These are phyloP conservation scores for Tilletia indica DNA, from an alignment of 1,284 basidiomycete genomes.

Conservation along the genomic window DNA sequence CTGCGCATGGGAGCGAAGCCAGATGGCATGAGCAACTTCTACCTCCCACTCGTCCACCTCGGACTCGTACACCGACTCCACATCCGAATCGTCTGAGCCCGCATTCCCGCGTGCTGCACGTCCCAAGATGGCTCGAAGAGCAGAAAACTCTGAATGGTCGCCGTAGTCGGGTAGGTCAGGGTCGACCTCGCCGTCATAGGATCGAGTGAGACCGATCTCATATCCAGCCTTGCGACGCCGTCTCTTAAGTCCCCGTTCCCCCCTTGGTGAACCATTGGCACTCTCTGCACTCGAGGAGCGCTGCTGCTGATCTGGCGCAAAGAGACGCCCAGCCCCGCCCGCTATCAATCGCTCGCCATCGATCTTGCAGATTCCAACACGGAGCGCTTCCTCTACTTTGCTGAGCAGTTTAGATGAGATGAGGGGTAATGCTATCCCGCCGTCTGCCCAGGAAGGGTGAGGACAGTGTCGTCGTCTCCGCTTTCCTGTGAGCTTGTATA, in stretches of 20 bases:
- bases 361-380: not conserved
- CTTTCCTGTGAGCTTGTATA: conserved; percentile 9
- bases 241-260: not conserved
- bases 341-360: not conserved
- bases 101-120: not conserved
- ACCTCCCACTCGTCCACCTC: conserved; percentile 18
- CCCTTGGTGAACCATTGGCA: not conserved
- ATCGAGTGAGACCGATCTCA: not conserved
- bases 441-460: conserved; percentile 13
- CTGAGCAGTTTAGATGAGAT: not conserved
- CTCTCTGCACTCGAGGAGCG: not conserved
- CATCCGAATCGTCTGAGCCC: not conserved
- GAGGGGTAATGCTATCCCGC: not conserved
- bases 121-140: not conserved
- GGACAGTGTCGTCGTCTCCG: not conserved
- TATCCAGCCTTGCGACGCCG: conserved; percentile 2
- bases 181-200: not conserved
- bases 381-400: not conserved
- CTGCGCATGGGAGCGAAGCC: not conserved
- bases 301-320: not conserved
- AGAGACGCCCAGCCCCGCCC: not conserved
- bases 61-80: conserved; percentile 1
- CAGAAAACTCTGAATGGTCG: too few species aligned
- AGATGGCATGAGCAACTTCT: conserved; percentile 1
- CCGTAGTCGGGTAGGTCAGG: not conserved